Conservation (phyloP, 2,329 filamentous ascomycete species). For the Rachicladosporium sp. region DNA sequence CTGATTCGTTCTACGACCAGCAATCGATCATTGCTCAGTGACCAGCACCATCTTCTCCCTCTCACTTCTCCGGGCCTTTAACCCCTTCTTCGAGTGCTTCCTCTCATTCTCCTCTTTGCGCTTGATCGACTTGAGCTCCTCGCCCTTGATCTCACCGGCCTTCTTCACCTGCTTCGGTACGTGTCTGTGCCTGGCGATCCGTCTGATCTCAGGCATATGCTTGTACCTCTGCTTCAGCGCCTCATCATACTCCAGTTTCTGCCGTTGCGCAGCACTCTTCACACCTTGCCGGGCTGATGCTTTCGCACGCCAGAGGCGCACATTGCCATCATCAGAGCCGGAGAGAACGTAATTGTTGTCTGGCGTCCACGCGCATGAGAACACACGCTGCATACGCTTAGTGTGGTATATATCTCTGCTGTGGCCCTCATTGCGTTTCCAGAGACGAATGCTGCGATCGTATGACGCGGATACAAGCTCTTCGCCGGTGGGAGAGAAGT, state of each 20-base stretch:
- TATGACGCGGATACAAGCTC: slow-evolving; percentile 85
- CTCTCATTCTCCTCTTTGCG: slow-evolving; percentile 86
- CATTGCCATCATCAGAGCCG: slow-evolving; percentile 87
- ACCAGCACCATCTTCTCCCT: slow-evolving; percentile 87
- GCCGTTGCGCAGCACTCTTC: slow-evolving; percentile 71
- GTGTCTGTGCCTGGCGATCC: slow-evolving; percentile 85
- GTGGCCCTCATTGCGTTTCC: slow-evolving; percentile 68
- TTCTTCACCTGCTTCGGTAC: slow-evolving; percentile 91
- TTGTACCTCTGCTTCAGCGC: slow-evolving; percentile 71
- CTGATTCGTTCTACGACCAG: too few relatives aligned
- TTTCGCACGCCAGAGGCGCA: slow-evolving; percentile 77
- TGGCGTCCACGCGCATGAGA: slow-evolving; percentile 71
- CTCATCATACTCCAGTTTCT: slow-evolving; percentile 84
- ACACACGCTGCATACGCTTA: slow-evolving; percentile 93
- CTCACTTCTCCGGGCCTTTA: slow-evolving; percentile 60
- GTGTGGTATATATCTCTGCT: slow-evolving; percentile 93
- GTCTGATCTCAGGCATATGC: slow-evolving; percentile 91
- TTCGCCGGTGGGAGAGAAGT: slow-evolving; percentile 88
- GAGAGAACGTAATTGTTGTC: slow-evolving; percentile 83
- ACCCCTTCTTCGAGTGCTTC: slow-evolving; percentile 77
- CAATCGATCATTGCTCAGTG: slow-evolving; percentile 38
- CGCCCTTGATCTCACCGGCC: slow-evolving; percentile 83
- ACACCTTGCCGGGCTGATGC: slow-evolving; percentile 74
- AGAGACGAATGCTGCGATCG: slow-evolving; percentile 77
- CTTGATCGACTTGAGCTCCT: slow-evolving; percentile 81